These are phyloP conservation scores for Hura crepitans DNA, from an alignment of 441 rosid species.

Conservation along the genomic window DNA sequence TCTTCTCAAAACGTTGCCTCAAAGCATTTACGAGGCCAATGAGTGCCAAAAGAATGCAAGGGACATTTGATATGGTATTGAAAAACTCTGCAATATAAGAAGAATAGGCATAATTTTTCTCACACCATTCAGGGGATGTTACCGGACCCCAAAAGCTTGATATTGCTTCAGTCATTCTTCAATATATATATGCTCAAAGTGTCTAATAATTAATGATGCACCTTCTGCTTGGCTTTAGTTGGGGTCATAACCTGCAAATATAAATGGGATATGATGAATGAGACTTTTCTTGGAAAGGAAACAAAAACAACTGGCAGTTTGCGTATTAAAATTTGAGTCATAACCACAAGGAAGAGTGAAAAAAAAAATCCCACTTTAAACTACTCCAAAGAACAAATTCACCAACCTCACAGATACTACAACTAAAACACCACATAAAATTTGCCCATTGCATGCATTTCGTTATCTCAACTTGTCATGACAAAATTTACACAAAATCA, in stretches of 20 bases:
- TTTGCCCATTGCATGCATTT: background rate
- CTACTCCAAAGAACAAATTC: background rate
- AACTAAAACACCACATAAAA: background rate
- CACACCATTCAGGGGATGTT: slow-evolving; percentile 83
- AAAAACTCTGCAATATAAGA: slow-evolving; percentile 84
- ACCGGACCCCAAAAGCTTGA: slow-evolving; percentile 97
- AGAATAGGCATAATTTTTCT: slow-evolving; percentile 68
- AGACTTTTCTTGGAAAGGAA: background rate
- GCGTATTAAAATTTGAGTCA: background rate
- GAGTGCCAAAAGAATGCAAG: slow-evolving; percentile 67
- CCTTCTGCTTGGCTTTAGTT: slow-evolving; percentile 20
- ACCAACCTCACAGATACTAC: background rate
- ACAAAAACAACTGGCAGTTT: background rate
- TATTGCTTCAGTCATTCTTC: slow-evolving; percentile 65
- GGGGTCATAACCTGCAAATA: slow-evolving; percentile 33
- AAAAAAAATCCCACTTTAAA: background rate
- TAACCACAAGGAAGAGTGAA: background rate
- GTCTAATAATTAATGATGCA: slow-evolving; percentile 19
- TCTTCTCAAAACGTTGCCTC: slow-evolving; percentile 86
- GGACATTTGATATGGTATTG: slow-evolving; percentile 74
- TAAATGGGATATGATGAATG: slow-evolving; percentile 7
- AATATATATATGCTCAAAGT: slow-evolving; percentile 22
- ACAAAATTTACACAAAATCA: background rate
- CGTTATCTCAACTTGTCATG: background rate
- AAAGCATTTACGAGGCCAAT: slow-evolving; percentile 75